Evolutionary conservation across 164 flowering plant species (phyloP).

Genomic region (Liriodendron chinense): DNA sequence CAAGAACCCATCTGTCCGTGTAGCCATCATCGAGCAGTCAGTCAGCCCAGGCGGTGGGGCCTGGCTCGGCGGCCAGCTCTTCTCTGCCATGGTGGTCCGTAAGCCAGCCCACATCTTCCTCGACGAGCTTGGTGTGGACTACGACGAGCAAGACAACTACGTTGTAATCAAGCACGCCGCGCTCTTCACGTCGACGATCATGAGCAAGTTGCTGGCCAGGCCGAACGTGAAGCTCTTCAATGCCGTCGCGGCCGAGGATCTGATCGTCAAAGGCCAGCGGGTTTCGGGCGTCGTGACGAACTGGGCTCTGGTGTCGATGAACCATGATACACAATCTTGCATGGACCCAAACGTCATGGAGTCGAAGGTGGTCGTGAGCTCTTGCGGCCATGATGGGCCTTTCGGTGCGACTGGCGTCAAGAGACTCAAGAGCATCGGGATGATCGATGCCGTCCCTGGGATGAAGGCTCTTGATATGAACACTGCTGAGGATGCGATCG

Average conservation of each 20-base stretch:
- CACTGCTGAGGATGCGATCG: constrained; percentile 91
- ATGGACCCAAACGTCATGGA: constrained; percentile 99
- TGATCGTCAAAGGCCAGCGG: constrained; percentile 68
- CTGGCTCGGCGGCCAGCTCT: constrained; percentile 97
- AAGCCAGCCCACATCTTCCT: constrained; percentile 72
- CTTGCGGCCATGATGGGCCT: constrained; percentile 96
- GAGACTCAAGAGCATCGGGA: constrained; percentile 80
- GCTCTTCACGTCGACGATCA: constrained; percentile 85
- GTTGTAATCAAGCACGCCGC: constrained; percentile 93
- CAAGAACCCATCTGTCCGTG: constrained; percentile 65
- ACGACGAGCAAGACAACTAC: constrained; percentile 74
- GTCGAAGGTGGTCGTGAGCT: constrained; percentile 91
- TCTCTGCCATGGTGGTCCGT: constrained; percentile 90
- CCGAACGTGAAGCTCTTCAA: constrained; percentile 95
- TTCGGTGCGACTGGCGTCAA: constrained; percentile 95
- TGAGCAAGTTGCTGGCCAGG: constrained; percentile 74
- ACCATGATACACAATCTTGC: constrained; percentile 94
- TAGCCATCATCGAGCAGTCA: constrained; percentile 85
- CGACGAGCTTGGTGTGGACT: constrained; percentile 69
- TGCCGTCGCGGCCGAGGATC: constrained; percentile 92
- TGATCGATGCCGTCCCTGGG: constrained; percentile 85
- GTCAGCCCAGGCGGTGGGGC: constrained; percentile 99
- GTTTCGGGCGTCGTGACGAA: constrained; percentile 90
- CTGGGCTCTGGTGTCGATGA: constrained; percentile 99
- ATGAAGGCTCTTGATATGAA: constrained; percentile 98